Base-by-base conservation (phyloP, 1,139 yeast species). In the Geotrichum macrosporum region DNA sequence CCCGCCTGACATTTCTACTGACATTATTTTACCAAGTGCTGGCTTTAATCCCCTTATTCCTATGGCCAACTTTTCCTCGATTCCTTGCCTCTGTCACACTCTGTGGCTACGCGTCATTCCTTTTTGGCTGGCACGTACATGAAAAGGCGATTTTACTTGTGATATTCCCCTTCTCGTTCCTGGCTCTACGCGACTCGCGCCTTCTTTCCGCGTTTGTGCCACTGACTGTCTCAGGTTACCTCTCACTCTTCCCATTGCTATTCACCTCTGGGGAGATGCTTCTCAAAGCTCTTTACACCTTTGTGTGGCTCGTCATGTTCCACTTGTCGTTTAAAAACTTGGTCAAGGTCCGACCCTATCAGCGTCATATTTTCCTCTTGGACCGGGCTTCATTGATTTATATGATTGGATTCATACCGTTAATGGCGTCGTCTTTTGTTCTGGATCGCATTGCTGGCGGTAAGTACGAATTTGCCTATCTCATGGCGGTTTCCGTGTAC, bases 111-210 rank as follows among this genome's bases (percentile, higher is more conserved):
- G 81, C 96, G 0, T 84, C 96, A 3, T 92, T 86, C 61, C 68
- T 92, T 47, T 92, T 92, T 67, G 98, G 99, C 5, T 92, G 97
- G 97, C 98, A 92, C 63, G 98, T 92, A 21, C 98, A 92, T 67
- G 98, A 89, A 66, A 92, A 92, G 73, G 98, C 98, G 0, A 80
- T 92, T 34, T 74, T 94, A 70, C 67, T 88, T 27, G 83, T 89
- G 2, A 84, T 92, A n/a, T 77, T 94, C 60, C 98, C 99, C 1
- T 79, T 87, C 62, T 75, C 94, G 3, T 84, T 92, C 62, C 67
- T 89, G 32, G 85, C 84, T 1, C 72, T 81, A 12, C 73, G 77
- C 31, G 96, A 88, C 60, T 75, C 82, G 51, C 74, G 94, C 46
- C 68, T 88, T 32, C 67, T 89, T 42, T 54, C 61, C 16, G 64